phyloP scores from a whole-genome alignment of 768 basidiomycete species.

The Panaeolus cyanescens region DNA sequence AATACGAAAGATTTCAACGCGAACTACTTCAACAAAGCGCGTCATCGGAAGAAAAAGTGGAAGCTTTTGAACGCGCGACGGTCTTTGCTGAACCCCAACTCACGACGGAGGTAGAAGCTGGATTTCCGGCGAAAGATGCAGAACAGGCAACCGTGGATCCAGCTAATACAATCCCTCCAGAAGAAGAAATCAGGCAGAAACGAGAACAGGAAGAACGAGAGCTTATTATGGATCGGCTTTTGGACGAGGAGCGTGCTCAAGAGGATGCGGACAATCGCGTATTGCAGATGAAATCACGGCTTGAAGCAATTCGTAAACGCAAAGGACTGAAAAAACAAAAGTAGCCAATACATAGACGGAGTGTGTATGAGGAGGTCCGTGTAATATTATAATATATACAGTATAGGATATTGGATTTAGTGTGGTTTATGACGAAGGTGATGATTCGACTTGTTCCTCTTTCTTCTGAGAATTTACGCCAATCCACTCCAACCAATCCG shows the following conservation, averaged over 20 bases:
- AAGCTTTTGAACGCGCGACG: conserved; percentile 70
- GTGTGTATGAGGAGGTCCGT: neutral
- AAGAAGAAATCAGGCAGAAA: conserved; percentile 46
- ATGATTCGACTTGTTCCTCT: conserved; percentile 16
- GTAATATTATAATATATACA: conserved; percentile 2
- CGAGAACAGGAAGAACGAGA: conserved; percentile 77
- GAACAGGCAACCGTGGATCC: conserved; percentile 23
- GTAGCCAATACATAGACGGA: neutral
- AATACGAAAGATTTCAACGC: conserved; percentile 75
- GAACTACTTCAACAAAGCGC: conserved; percentile 48
- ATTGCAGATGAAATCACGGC: conserved; percentile 56
- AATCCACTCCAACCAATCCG: conserved; percentile 74
- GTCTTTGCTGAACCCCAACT: conserved; percentile 69
- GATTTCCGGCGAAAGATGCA: conserved; percentile 40
- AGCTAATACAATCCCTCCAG: conserved; percentile 34
- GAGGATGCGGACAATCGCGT: conserved; percentile 87
- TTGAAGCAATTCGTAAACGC: conserved; percentile 57
- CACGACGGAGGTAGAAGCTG: conserved; percentile 45
- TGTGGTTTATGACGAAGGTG: neutral
- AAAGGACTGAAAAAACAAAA: conserved; percentile 23
- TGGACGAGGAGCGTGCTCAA: conserved; percentile 86
- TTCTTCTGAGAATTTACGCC: conserved; percentile 32
- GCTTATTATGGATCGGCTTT: conserved; percentile 80
- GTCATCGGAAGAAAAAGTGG: conserved; percentile 40
- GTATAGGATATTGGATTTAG: neutral